phyloP scores from a whole-genome alignment of 495 filamentous ascomycete species.

The Xanthoparmelia taractica region DNA sequence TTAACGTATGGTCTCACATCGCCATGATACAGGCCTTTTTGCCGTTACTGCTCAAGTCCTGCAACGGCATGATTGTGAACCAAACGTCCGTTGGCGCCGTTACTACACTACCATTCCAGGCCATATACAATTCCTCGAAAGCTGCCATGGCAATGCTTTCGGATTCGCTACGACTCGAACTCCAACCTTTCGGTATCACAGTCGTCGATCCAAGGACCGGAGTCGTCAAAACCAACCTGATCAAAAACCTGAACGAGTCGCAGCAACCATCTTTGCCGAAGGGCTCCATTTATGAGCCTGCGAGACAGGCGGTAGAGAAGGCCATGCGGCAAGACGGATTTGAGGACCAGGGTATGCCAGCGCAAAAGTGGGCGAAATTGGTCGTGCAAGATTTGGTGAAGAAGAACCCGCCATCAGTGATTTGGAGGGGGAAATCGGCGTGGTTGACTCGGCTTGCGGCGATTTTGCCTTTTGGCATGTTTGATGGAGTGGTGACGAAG shows the following conservation, averaged over 20 bases:
- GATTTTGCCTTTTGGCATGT: neutral
- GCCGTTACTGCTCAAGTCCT: conserved; percentile 43
- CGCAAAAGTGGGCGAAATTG: neutral
- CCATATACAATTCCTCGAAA: conserved; percentile 31
- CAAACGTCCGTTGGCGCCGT: neutral
- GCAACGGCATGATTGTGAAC: conserved; percentile 51
- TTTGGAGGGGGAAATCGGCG: neutral
- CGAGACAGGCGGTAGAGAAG: neutral
- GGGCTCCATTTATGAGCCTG: neutral
- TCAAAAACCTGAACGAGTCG: neutral
- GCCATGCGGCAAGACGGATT: neutral
- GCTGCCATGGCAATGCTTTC: conserved; percentile 28
- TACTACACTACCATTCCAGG: neutral
- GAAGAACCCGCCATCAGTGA: neutral
- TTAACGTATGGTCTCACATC: conserved; percentile 55
- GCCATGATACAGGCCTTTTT: conserved; percentile 47
- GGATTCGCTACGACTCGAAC: conserved; percentile 30
- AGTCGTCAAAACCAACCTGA: neutral
- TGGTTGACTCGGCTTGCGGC: neutral
- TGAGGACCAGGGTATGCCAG: neutral
- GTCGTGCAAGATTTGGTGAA: neutral
- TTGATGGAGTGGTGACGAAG: neutral
- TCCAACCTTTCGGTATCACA: conserved; percentile 30
- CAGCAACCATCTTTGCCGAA: neutral
- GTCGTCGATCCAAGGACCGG: conserved; percentile 21